Base-by-base conservation (phyloP, 2,329 filamentous ascomycete species). In the Clonostachys rhizophaga region DNA sequence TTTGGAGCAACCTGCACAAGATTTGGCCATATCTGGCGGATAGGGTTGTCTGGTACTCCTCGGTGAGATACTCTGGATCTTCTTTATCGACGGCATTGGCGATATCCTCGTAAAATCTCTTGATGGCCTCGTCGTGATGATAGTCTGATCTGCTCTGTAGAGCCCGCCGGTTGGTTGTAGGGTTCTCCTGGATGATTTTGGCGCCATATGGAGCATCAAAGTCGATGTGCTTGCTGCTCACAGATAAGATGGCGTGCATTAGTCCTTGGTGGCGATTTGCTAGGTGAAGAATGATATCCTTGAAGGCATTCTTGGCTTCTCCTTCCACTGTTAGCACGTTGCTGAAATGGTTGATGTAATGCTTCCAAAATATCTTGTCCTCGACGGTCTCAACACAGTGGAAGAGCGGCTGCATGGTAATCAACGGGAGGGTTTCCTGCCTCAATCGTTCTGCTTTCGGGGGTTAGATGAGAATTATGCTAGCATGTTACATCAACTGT, bases 231-330 rank as follows among this genome's bases (percentile, higher is more conserved):
- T 84, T 90, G 55, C 88, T 88, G 36, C 90, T 88, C 9, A 96
- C 75, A 41, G 88, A 90, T 46, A 96, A 76, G 44, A 96, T 82
- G 11, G 90, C 94, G 63, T 96, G 91, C 90, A 96, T 95, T 45
- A 96, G 72, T 12, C 89, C 89, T 51, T 83, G 78, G 60, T 95
- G 86, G 50, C 84, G 76, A 40, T 88, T 83, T 4, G 91, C 90
- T 70, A 95, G 87, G 2, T 89, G 88, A 4, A 95, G 74, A 35
- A 96, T 72, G 54, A 94, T 85, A 53, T 90, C 86, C 59, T 89
- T 89, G 69, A 95, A 95, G 2, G 89, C 89, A 55, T 95, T 95
- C 50, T 84, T 83, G 50, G 85, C 78, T 60, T 91, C 88, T 44
- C 86, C 85, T 58, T 92, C 88, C 16, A 95, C 79, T 1, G 88